Evolutionary conservation across 169 alveolate genomes (phyloP), one percentile per base, ranked within the genome.

Genomic region (Plasmodium falciparum): DNA sequence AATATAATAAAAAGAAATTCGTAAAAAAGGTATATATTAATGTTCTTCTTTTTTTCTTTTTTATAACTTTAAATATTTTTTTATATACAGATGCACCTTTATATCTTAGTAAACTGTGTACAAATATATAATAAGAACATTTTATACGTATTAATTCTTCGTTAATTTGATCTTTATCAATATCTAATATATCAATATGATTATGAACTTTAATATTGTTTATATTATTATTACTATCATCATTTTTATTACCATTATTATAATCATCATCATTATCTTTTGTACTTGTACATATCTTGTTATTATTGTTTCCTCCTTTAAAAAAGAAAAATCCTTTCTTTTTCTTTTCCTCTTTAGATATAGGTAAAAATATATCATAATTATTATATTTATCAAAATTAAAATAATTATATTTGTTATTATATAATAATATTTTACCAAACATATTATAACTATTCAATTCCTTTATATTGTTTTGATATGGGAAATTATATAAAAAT

Each of bases 41-140:
- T 2, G 56, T 29, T 65, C 29, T 80, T 39, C 80, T 80, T 43
- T 80, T 80, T 20, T 80, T 80, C 50, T 56, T 80, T 69, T 80
- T 80, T 15, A 80, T 61, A 33, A 80, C 22, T 69, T 80, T 80
- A 17, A 80, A 69, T 12, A 80, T 80, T 29, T 80, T 80, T 39
- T 7, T 80, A 61, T 67, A 80, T 12, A 80, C 49, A 8, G 50
- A 80, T 39, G 83, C 90, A 13, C 90, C 90, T 56, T 80, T 80
- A 56, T 67, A 67, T 56, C 58, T 66, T 61, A 80, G 69, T 13
- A 80, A 15, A 49, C 83, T 26, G 29, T 58, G 67, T 54, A 80
- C 70, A 49, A 69, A 56, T 80, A 80, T 15, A 43, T 61, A 80
- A 47, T 67, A 47, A 39, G 70, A 15, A 67, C 83, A 54, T 73